These are phyloP conservation scores for Cyclotella sp. DNA, from an alignment of 108 stramenopile species.

Conservation along the genomic window DNA sequence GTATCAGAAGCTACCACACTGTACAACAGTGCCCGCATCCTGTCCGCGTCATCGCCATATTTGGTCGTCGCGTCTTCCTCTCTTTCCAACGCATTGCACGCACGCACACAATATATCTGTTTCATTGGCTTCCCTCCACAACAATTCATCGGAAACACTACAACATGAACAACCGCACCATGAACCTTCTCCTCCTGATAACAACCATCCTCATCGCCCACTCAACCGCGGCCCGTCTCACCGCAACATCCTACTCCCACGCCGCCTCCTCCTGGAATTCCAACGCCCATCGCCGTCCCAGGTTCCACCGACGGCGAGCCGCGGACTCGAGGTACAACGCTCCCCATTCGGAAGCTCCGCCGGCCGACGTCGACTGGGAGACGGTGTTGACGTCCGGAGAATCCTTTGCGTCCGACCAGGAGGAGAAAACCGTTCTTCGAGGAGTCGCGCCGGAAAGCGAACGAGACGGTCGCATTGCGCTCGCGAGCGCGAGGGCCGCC, in stretches of 20 bases:
- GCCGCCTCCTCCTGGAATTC: neutral
- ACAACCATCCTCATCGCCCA: no score
- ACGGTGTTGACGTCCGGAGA: neutral
- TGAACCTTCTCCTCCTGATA: no score
- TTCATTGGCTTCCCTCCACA: no score
- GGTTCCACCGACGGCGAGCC: neutral
- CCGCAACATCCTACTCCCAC: neutral
- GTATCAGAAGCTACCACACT: no score
- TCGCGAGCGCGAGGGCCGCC: constrained; percentile 38
- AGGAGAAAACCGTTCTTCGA: neutral
- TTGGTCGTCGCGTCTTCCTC: no score
- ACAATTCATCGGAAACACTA: no score
- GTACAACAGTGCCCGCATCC: no score
- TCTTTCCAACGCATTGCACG: no score
- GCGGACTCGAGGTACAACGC: neutral
- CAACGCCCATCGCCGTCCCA: neutral
- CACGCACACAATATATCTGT: no score
- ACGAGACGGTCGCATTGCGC: constrained; percentile 4
- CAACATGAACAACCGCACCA: no score
- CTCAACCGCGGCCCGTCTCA: neutral
- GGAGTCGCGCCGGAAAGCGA: neutral
- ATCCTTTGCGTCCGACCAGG: no score
- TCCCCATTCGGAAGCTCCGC: neutral
- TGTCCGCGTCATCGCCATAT: no score
- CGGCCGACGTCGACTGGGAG: neutral